Evolutionary conservation across 2,329 filamentous ascomycete genomes (phyloP), one percentile per base, ranked within the genome.

Genomic region (Pseudogymnoascus sp.): DNA sequence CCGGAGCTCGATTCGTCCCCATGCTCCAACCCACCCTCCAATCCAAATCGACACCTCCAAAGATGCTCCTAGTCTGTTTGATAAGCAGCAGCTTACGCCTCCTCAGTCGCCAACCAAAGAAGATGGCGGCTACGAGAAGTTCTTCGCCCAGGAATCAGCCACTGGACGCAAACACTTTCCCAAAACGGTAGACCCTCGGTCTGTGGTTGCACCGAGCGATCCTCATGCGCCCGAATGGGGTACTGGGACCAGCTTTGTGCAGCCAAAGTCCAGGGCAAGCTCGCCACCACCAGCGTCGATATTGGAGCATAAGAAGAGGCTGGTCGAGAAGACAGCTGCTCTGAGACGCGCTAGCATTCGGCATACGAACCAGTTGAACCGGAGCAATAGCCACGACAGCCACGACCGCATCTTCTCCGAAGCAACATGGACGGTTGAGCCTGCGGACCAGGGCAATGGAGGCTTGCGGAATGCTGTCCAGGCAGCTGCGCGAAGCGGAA

Each of bases 401-500:
- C 86, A 87, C 69, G 87, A 89, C 69, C 79, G 82, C 33, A 83
- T 89, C 59, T 93, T 93, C 70, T 88, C 90, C 59, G 82, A 85
- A n/a, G 89, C 89, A 8, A 82, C 88, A 61, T 98, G 93, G 90
- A 88, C 83, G 35, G 85, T 98, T 37, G 89, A 92, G 65, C 87
- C 88, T 63, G 90, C 92, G 0, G 89, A 96, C 63, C 91, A 96
- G 76, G 93, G 93, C 64, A 98, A 98, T 72, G 93, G 92, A 22
- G 95, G 93, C 19, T 82, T 98, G 59, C 87, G 90, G 70, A 97
- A 96, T 73, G 93, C 93, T 3, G 87, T 95, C 35, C 86, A 90
- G 66, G 91, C 91, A 14, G 89, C 90, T 1, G 81, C 84, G 14
- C 84, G 90, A 56, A 84, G 87, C 62, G 88, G 87, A 19, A 82